Percentiles rank a stretch among this genome's conserved stretches.
These are phyloP conservation scores for Citrullus amarus DNA, from an alignment of 306 rosid species.

Conservation along the genomic window DNA sequence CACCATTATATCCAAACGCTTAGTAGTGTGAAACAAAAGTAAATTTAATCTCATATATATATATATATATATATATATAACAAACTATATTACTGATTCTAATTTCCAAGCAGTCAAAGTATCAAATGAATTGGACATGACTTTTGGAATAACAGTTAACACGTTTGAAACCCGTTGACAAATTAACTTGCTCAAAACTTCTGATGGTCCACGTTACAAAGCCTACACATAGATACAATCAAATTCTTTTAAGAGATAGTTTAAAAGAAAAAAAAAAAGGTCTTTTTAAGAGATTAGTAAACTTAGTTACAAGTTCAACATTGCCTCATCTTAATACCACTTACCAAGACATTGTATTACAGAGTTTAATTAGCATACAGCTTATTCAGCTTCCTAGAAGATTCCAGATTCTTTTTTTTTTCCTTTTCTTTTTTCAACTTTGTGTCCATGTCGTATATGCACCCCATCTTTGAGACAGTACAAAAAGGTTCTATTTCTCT, in stretches of 20 bases:
- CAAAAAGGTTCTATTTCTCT: not conserved
- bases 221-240: not conserved
- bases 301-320: not conserved
- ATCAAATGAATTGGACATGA: not conserved
- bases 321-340: not conserved
- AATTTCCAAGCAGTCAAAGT: not conserved
- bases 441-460: not conserved
- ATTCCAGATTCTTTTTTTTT: not conserved
- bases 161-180: not conserved
- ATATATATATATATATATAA: not conserved
- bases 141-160: not conserved
- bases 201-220: not conserved
- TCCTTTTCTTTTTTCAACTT: not conserved
- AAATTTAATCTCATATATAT: too few species aligned
- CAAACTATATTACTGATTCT: not conserved
- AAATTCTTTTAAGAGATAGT: not conserved
- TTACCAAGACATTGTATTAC: not conserved
- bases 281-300: not conserved
- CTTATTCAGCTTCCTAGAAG: not conserved
- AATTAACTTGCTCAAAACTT: not conserved
- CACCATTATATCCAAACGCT: too few species aligned
- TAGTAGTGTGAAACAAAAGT: too few species aligned
- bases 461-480: not conserved
- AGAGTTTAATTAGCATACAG: not conserved
- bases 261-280: too few species aligned